Evolutionary conservation across 1,139 yeast species (phyloP).

Genomic region (Saccharomyces hybrid): DNA sequence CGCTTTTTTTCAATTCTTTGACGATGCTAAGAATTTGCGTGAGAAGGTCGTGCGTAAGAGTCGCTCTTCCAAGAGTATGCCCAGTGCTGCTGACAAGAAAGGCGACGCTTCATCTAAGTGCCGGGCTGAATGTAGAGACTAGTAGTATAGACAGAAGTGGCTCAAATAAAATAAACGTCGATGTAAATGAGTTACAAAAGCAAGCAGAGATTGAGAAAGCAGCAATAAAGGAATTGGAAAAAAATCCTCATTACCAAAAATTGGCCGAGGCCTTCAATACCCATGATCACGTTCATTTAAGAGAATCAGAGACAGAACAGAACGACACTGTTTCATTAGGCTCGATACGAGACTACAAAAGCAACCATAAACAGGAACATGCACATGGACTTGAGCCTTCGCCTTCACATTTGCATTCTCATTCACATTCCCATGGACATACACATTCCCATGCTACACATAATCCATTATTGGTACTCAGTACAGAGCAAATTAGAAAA

Average conservation of each 20-base stretch:
- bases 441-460: conserved; percentile 29
- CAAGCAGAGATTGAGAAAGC: conserved; percentile 4
- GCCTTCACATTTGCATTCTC: conserved; percentile 13
- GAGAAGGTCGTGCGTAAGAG: background rate
- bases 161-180: background rate
- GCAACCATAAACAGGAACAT: background rate
- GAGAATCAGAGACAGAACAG: conserved; percentile 34
- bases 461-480: conserved; percentile 32
- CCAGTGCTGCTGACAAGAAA: background rate
- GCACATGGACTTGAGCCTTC: background rate
- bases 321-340: conserved; percentile 29
- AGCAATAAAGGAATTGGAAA: conserved; percentile 12
- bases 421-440: conserved; percentile 33
- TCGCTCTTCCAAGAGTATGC: background rate
- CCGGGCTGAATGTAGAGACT: background rate
- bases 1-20: background rate
- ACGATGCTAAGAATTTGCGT: background rate
- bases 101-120: background rate
- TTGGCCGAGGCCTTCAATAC: conserved; percentile 19
- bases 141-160: background rate
- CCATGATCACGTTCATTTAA: conserved; percentile 35
- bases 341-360: conserved; percentile 7
- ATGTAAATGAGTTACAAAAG: background rate
- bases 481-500: conserved; percentile 36
- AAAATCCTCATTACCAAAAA: conserved; percentile 13